Evolutionary conservation across 352 stramenopile genomes (phyloP).

Genomic region (Phytophthora sp.): DNA sequence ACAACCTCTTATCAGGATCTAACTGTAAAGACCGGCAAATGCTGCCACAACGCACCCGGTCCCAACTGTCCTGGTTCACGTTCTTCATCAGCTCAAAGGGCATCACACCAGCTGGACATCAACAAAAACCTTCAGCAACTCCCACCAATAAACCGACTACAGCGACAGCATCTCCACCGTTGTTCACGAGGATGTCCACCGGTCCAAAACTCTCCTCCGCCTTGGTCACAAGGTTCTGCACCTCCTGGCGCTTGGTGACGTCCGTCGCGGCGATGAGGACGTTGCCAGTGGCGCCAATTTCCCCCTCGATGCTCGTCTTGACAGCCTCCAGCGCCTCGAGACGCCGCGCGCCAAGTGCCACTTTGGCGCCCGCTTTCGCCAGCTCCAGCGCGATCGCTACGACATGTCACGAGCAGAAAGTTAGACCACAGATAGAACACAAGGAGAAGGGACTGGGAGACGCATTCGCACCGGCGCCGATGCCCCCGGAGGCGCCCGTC

Average conservation of each 20-base stretch:
- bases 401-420: not conserved
- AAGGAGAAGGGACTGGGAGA: not conserved
- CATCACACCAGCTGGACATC: conserved; percentile 87
- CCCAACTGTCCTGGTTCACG: conserved; percentile 92
- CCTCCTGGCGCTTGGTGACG: conserved; percentile 70
- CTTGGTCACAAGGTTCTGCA: conserved; percentile 65
- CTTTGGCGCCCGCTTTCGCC: conserved; percentile 72
- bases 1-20: not conserved
- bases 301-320: conserved; percentile 37
- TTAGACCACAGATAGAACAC: not conserved
- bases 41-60: conserved; percentile 46
- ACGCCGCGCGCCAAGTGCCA: conserved; percentile 83
- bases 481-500: conserved; percentile 88
- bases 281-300: conserved; percentile 23
- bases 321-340: conserved; percentile 62
- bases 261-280: conserved; percentile 62
- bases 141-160: not conserved
- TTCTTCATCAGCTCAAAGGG: conserved; percentile 93
- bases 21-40: no score
- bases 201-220: conserved; percentile 67
- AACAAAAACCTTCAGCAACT: not conserved
- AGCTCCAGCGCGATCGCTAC: conserved; percentile 76
- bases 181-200: conserved; percentile 92
- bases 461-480: conserved; percentile 58
- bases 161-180: conserved; percentile 39